Evolutionary conservation across 352 stramenopile genomes (phyloP).

Genomic region (Pythium guiyangense): DNA sequence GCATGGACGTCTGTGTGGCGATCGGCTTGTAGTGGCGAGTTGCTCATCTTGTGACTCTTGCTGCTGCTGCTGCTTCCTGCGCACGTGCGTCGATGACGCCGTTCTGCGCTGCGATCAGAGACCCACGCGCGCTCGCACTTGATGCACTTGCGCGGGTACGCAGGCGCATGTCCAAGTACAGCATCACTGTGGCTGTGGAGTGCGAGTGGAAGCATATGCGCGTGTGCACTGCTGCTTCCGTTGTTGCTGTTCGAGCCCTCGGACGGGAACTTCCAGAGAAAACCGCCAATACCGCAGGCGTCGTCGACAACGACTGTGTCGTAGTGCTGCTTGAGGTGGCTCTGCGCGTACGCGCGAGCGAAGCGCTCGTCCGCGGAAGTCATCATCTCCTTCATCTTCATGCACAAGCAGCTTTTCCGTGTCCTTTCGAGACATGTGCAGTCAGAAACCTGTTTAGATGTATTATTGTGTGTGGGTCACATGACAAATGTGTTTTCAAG

Average conservation of each 20-base stretch:
- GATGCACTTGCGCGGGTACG: conserved; percentile 31
- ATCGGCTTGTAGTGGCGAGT: neutral
- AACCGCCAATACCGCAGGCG: conserved; percentile 23
- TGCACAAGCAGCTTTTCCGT: neutral
- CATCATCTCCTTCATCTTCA: conserved; percentile 7
- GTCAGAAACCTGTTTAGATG: too few relatives aligned
- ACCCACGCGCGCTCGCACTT: conserved; percentile 30
- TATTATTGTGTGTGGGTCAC: too few relatives aligned
- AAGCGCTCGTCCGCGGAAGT: conserved; percentile 9
- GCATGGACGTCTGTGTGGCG: too few relatives aligned
- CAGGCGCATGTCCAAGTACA: too few relatives aligned
- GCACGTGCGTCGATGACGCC: conserved; percentile 20
- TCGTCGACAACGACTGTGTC: conserved; percentile 11
- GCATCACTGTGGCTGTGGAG: neutral
- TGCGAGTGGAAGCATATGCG: neutral
- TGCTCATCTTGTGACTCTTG: neutral
- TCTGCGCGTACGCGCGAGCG: conserved; percentile 15
- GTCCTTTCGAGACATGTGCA: conserved; percentile 6
- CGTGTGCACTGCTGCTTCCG: neutral
- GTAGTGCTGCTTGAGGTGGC: conserved; percentile 13
- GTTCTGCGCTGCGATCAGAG: conserved; percentile 24
- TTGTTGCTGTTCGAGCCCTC: conserved; percentile 62
- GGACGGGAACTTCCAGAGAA: conserved; percentile 66
- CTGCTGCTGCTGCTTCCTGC: neutral
- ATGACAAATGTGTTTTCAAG: too few relatives aligned